A percentile compares a stretch with the other conserved stretches of the same genome.
These are phyloP conservation scores for Dactylonectria macrodidyma DNA, from an alignment of 2,329 filamentous ascomycete genomes.

Conservation along the genomic window DNA sequence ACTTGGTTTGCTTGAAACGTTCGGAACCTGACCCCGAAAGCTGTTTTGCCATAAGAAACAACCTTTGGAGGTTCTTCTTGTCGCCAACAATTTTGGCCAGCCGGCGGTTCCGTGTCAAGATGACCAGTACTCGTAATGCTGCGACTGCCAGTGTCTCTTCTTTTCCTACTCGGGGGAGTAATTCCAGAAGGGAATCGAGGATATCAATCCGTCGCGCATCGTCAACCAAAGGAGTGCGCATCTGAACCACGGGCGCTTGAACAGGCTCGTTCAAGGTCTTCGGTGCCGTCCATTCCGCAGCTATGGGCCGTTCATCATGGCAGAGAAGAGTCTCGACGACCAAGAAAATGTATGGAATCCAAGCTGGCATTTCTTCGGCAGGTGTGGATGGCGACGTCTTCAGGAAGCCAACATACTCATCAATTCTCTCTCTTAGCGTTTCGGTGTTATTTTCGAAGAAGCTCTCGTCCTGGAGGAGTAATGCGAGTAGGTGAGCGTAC, in stretches of 20 bases:
- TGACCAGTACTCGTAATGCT: slow-evolving; percentile 85
- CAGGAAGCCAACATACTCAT: slow-evolving; percentile 84
- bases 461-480: slow-evolving; percentile 85
- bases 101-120: slow-evolving; percentile 84
- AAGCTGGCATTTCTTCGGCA: slow-evolving; percentile 86
- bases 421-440: slow-evolving; percentile 82
- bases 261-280: slow-evolving; percentile 64
- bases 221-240: slow-evolving; percentile 69
- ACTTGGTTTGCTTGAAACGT: slow-evolving; percentile 72
- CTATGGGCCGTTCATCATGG: slow-evolving; percentile 86
- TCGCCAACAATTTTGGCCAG: slow-evolving; percentile 85
- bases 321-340: slow-evolving; percentile 93
- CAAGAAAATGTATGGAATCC: slow-evolving; percentile 91
- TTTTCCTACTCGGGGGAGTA: slow-evolving; percentile 89
- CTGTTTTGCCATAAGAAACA: slow-evolving; percentile 97
- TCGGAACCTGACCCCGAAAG: slow-evolving; percentile 84
- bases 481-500: slow-evolving; percentile 90
- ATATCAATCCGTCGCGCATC: slow-evolving; percentile 78
- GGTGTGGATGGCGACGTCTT: slow-evolving; percentile 77
- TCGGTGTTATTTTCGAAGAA: slow-evolving; percentile 86
- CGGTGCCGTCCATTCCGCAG: slow-evolving; percentile 79
- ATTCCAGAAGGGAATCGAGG: slow-evolving; percentile 83
- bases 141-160: slow-evolving; percentile 89
- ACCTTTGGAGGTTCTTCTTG: slow-evolving; percentile 88
- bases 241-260: slow-evolving; percentile 72